These are phyloP conservation scores for Grosmannia penicillata DNA, from an alignment of 2,329 filamentous ascomycete species.

Conservation along the genomic window DNA sequence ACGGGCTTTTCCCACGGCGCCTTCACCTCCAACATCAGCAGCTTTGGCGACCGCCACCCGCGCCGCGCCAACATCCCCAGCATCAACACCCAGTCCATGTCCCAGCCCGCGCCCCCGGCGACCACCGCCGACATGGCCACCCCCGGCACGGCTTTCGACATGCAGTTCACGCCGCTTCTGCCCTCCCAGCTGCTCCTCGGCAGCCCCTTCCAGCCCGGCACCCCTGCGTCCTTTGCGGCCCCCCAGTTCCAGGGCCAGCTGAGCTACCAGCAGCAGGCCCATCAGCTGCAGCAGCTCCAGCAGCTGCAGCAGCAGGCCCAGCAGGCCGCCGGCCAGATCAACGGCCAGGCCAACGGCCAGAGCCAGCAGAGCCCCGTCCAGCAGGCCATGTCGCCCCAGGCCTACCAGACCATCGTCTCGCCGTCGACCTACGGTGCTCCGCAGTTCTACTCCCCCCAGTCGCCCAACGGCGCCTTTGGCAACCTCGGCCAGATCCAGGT, in stretches of 20 bases:
- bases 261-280: conserved; percentile 51
- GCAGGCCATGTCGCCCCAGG: conserved; percentile 62
- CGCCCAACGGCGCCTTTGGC: conserved; percentile 64
- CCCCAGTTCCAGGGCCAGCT: conserved; percentile 82
- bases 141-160: conserved; percentile 81
- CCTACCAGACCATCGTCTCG: conserved; percentile 75
- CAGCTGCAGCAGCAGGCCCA: conserved; percentile 34
- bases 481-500: conserved; percentile 45
- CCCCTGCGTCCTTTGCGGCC: conserved; percentile 75
- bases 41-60: conserved; percentile 76
- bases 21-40: conserved; percentile 72
- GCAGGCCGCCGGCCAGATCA: conserved; percentile 31
- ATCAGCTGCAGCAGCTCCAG: conserved; percentile 48
- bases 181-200: conserved; percentile 90
- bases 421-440: conserved; percentile 70
- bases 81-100: conserved; percentile 72
- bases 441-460: conserved; percentile 75
- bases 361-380: conserved; percentile 56
- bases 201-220: conserved; percentile 92
- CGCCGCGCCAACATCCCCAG: conserved; percentile 75
- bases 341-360: conserved; percentile 15
- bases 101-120: conserved; percentile 22
- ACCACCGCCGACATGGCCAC: conserved; percentile 58
- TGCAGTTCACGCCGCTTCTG: conserved; percentile 95
- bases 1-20: conserved; percentile 89